Base-by-base conservation (phyloP, 179 eudicot species). In the Actinidia arguta region DNA sequence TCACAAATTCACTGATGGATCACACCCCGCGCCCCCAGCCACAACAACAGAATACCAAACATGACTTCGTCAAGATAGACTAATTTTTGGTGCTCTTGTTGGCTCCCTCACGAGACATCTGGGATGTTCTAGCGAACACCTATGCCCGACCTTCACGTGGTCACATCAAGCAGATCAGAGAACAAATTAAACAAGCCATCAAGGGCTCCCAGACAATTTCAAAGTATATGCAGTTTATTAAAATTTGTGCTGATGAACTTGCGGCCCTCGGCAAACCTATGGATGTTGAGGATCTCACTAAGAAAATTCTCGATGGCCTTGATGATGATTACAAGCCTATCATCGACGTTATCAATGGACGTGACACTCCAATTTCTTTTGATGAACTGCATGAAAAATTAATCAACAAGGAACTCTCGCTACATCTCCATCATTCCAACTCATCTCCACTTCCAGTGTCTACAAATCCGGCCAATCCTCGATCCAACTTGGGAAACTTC, bases 51-150 rank as follows among this genome's bases (percentile, higher is more conserved):
- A 5, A 3, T 76, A 62, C 36, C 62, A 42, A 6, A 25, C 75
- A 48, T 82, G 80, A 67, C 18, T 75, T 25, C 68, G 48, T 3
- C 80, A 82, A 39, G 84, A 82, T 56, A 82, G 61, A 36, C 39
- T 78, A 3, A n/a, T 67, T 11, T 76, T 82, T 67, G 80, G 80
- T 39, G 54, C n/a, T n/a, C n/a, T n/a, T n/a, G n/a, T n/a, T n/a
- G n/a, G n/a, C n/a, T n/a, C n/a, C n/a, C n/a, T n/a, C n/a, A n/a
- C n/a, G n/a, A n/a, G n/a, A n/a, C n/a, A n/a, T n/a, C n/a, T n/a
- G n/a, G n/a, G n/a, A n/a, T n/a, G n/a, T n/a, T 24, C 59, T 76
- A 11, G 75, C 80, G 13, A 25, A 66, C 16, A 82, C 80, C 25
- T 82, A 20, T 22, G 56, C 84, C 6, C 10, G 10, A 0, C 59